Base-by-base conservation (phyloP, 1,284 basidiomycete species). In the Trametes pubescens region DNA sequence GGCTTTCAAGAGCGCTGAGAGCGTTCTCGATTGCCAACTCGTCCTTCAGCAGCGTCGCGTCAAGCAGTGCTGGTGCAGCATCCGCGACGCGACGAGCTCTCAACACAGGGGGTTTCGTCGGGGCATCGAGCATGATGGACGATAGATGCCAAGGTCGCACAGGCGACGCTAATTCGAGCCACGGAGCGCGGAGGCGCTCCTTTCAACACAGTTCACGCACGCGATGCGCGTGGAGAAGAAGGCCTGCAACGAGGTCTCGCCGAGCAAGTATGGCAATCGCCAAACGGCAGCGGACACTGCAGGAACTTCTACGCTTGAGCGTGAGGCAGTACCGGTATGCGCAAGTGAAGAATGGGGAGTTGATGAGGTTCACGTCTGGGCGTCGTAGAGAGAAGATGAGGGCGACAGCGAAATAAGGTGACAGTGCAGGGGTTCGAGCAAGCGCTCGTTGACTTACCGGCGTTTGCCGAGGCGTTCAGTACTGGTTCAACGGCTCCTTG, bases 21-120 rank as follows among this genome's bases (percentile, higher is more conserved):
- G 66, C 69, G 61, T 13, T 48, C 60, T 65, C 57, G 51, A 70
- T 35, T 11, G 61, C 57, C 46, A 57, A 57, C 69, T 70, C 66
- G 61, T 64, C 59, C 35, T 60, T 55, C 64, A 70, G 62, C 61
- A 58, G 34, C 22, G 49, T 24, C 35, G 62, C 44, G 34, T 66
- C 60, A 35, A 63, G 56, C 26, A 68, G 43, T 38, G 40, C 57
- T 40, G 49, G 51, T 4, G 34, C 56, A 34, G 34, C 51, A 35
- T 52, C 51, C 18, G 51, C 44, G 55, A 58, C 51, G 51, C 55
- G 32, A 51, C 59, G 37, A 29, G 37, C 38, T 22, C 32, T 51
- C 38, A 26, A n/a, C 16, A 34, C 22, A 43, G 38, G 38, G 24
- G 37, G 24, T 21, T 26, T 32, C n/a, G 11, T 46, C 29, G 26